Conservation (phyloP, 805 yeast genomes). For the Teunomyces cretensis region DNA sequence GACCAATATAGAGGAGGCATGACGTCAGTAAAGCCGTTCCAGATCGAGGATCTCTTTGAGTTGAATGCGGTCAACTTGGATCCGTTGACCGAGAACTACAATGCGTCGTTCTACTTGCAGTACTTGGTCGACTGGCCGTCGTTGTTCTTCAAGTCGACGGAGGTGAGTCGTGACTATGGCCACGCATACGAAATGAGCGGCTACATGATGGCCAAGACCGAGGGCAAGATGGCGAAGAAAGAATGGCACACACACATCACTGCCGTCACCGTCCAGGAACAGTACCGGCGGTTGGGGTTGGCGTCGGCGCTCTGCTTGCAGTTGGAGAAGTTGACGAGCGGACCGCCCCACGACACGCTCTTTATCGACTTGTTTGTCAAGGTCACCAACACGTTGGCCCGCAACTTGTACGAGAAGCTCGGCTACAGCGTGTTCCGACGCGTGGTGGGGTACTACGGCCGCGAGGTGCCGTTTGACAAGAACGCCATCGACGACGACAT, state of each 20-base stretch:
- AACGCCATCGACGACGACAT: conserved; percentile 57
- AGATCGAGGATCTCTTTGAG: conserved; percentile 77
- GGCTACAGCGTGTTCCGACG: conserved; percentile 85
- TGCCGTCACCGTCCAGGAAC: conserved; percentile 86
- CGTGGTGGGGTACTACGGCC: conserved; percentile 85
- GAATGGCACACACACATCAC: conserved; percentile 98
- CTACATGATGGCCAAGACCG: conserved; percentile 95
- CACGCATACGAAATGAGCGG: conserved; percentile 47
- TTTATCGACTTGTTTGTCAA: conserved; percentile 92
- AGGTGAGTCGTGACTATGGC: conserved; percentile 23
- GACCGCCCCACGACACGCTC: conserved; percentile 71
- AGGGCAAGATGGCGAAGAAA: conserved; percentile 61
- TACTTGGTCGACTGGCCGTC: conserved; percentile 88
- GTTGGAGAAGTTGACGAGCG: conserved; percentile 68
- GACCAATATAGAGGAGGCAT: conserved; percentile 33
- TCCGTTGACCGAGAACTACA: conserved; percentile 88
- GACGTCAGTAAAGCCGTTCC: conserved; percentile 89
- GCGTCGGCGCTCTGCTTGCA: conserved; percentile 78
- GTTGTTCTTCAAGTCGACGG: conserved; percentile 74
- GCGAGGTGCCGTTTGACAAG: conserved; percentile 46
- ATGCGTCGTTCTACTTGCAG: conserved; percentile 77
- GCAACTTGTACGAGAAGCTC: conserved; percentile 77
- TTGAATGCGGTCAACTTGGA: conserved; percentile 80
- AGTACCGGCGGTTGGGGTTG: conserved; percentile 79
- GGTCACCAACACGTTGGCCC: conserved; percentile 78